Evolutionary conservation across 192 early-diverging fungal species (phyloP).

Genomic region (Bifiguratus adelaidae): DNA sequence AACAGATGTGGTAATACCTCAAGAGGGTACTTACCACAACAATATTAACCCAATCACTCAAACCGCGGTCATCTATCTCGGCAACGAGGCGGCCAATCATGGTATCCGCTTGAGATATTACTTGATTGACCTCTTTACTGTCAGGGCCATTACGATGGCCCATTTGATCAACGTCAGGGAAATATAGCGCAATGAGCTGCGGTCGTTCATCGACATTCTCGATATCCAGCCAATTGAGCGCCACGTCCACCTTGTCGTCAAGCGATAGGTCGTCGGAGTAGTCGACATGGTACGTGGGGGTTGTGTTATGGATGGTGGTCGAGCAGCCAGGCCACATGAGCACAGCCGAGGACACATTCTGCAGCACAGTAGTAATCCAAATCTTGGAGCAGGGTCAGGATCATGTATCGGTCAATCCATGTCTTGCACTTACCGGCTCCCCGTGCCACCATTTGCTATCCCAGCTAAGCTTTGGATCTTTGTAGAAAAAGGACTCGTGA

Average conservation of each 20-base stretch:
- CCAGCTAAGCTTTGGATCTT: constrained; percentile 42
- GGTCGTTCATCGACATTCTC: constrained; percentile 59
- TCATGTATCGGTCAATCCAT: neutral
- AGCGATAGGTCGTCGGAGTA: constrained; percentile 34
- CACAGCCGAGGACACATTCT: constrained; percentile 56
- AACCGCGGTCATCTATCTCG: constrained; percentile 42
- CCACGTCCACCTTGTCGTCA: constrained; percentile 39
- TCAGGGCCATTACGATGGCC: constrained; percentile 72
- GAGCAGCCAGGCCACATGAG: constrained; percentile 88
- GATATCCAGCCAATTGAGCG: constrained; percentile 73
- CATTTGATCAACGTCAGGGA: constrained; percentile 67
- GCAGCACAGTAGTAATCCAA: constrained; percentile 77
- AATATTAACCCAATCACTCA: constrained; percentile 55
- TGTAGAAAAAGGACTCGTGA: constrained; percentile 71
- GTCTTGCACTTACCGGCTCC: constrained; percentile 54
- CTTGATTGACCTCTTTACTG: constrained; percentile 44
- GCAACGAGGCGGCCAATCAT: constrained; percentile 46
- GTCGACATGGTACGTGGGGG: constrained; percentile 56
- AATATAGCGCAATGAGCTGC: constrained; percentile 63
- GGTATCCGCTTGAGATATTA: constrained; percentile 39
- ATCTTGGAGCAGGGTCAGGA: constrained; percentile 28
- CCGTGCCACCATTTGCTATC: constrained; percentile 82
- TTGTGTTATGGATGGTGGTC: constrained; percentile 31
- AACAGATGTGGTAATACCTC: constrained; percentile 4
- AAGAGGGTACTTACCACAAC: constrained; percentile 22